phyloP scores from a whole-genome alignment of 148 eudicot genomes.

The Dianthus caryophyllus region DNA sequence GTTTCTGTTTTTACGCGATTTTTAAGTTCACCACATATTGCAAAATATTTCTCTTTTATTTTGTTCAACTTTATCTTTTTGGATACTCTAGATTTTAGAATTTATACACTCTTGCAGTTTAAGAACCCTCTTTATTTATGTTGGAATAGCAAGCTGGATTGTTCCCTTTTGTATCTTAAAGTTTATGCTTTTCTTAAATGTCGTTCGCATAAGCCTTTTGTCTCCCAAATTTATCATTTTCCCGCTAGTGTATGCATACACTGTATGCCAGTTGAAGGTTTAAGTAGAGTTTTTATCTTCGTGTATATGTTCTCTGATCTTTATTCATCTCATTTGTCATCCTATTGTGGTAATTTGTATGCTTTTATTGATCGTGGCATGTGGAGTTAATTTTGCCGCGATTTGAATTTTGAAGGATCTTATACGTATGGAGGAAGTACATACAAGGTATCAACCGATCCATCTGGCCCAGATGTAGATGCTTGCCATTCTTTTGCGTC shows the following conservation, averaged over 20 bases:
- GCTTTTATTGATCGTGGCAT: not conserved
- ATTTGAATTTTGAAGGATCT: conserved; percentile 39
- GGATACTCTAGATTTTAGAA: conserved; percentile 12
- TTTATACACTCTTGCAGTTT: not conserved
- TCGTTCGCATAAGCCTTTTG: too few relatives aligned
- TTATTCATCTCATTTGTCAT: not conserved
- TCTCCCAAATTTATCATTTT: too few relatives aligned
- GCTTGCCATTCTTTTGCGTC: conserved; percentile 50
- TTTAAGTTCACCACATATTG: not conserved
- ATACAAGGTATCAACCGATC: conserved; percentile 45
- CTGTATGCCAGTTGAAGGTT: too few relatives aligned
- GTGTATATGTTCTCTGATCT: not conserved
- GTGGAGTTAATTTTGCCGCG: not conserved
- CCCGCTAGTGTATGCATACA: too few relatives aligned
- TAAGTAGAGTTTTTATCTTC: too few relatives aligned
- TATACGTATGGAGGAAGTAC: conserved; percentile 67
- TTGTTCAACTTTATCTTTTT: not conserved
- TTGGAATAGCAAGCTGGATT: not conserved
- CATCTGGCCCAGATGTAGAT: conserved; percentile 58
- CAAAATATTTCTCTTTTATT: not conserved
- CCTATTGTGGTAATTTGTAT: not conserved
- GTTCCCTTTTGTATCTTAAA: not conserved
- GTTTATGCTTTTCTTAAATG: not conserved
- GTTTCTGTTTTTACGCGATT: conserved; percentile 1
- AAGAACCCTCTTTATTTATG: not conserved